A percentile compares a stretch with the other conserved stretches of the same genome.
These are phyloP conservation scores for Coprinopsis sp. DNA, from an alignment of 768 basidiomycete genomes.

Conservation along the genomic window DNA sequence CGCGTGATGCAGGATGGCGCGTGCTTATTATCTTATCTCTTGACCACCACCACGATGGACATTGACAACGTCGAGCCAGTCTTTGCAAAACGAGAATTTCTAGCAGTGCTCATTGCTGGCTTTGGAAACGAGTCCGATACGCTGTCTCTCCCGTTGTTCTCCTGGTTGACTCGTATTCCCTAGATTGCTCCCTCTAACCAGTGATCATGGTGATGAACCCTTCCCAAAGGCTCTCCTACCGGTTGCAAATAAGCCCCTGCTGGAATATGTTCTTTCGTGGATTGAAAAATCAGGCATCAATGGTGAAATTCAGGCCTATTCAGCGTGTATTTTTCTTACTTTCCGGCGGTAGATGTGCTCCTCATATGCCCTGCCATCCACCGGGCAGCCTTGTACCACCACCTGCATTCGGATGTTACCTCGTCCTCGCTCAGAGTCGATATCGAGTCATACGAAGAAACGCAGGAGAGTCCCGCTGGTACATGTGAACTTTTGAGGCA, in stretches of 20 bases:
- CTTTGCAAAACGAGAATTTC: conserved; percentile 68
- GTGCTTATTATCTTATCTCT: conserved; percentile 10
- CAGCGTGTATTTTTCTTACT: conserved; percentile 4
- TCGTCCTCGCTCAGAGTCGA: conserved; percentile 68
- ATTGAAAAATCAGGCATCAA: conserved; percentile 81
- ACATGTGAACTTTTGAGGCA: conserved; percentile 74
- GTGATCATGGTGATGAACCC: conserved; percentile 73
- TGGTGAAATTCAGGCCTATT: too few relatives aligned
- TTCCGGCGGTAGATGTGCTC: conserved; percentile 61
- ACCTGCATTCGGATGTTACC: conserved; percentile 74
- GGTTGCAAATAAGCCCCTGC: conserved; percentile 81
- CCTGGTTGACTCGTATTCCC: conserved; percentile 14
- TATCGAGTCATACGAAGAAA: conserved; percentile 76
- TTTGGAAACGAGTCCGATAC: conserved; percentile 81
- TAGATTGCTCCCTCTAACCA: conserved; percentile 72
- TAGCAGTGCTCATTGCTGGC: conserved; percentile 84
- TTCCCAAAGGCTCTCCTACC: conserved; percentile 87
- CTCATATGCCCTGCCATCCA: conserved; percentile 81
- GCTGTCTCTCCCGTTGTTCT: conserved; percentile 1
- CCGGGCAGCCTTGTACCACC: conserved; percentile 71
- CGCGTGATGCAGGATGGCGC: conserved; percentile 1
- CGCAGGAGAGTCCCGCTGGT: conserved; percentile 58
- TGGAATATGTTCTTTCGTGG: conserved; percentile 83
- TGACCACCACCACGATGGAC: conserved; percentile 44
- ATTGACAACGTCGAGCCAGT: conserved; percentile 52